Evolutionary conservation across 352 stramenopile species (phyloP).

Genomic region (Globisporangium okanoganense): DNA sequence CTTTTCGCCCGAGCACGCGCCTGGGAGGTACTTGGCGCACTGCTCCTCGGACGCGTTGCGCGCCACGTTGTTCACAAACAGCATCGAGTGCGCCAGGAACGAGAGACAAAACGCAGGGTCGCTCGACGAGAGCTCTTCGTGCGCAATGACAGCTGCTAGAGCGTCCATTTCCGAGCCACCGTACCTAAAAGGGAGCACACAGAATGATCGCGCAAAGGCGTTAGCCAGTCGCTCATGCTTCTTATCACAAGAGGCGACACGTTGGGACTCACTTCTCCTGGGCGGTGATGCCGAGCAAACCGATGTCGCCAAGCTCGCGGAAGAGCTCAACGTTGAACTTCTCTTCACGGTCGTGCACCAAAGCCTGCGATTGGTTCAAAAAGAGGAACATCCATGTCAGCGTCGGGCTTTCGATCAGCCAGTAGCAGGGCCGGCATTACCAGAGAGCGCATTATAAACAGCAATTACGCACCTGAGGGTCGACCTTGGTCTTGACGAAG

Average conservation of each 20-base stretch:
- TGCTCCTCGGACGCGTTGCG: slow-evolving; percentile 89
- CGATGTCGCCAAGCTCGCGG: slow-evolving; percentile 92
- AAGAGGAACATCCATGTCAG: background rate
- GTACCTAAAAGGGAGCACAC: slow-evolving; percentile 42
- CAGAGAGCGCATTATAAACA: background rate
- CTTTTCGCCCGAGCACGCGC: slow-evolving; percentile 88
- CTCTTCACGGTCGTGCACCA: slow-evolving; percentile 95
- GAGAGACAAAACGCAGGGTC: slow-evolving; percentile 98
- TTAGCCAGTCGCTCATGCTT: background rate
- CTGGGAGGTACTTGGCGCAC: slow-evolving; percentile 88
- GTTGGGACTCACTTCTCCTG: slow-evolving; percentile 83
- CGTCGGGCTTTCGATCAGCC: background rate
- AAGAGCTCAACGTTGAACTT: slow-evolving; percentile 97
- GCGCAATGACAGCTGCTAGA: slow-evolving; percentile 92
- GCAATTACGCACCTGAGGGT: slow-evolving; percentile 85
- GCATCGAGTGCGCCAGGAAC: slow-evolving; percentile 94
- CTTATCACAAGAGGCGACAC: background rate
- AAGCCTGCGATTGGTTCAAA: slow-evolving; percentile 35
- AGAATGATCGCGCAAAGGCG: background rate
- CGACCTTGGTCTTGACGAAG: slow-evolving; percentile 96
- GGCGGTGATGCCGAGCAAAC: slow-evolving; percentile 96
- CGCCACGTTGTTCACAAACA: slow-evolving; percentile 93
- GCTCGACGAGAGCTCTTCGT: slow-evolving; percentile 95
- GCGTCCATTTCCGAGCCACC: slow-evolving; percentile 96
- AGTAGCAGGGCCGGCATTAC: background rate